These are phyloP conservation scores for Fusarium guadeloupense DNA, from an alignment of 2,329 filamentous ascomycete genomes.

Conservation along the genomic window DNA sequence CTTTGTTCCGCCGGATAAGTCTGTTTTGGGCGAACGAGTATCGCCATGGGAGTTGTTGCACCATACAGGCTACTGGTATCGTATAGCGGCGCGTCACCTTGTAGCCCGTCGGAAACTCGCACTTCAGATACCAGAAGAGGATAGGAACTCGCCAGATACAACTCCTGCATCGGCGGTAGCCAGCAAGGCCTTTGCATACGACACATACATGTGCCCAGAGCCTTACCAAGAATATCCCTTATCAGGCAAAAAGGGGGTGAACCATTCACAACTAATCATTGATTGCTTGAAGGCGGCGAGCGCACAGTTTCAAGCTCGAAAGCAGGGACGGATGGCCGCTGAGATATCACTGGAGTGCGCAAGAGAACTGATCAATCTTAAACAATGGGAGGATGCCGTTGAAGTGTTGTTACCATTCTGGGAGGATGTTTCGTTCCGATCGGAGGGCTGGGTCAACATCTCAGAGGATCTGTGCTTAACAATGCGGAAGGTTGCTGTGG, in stretches of 20 bases:
- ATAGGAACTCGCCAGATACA: constrained; percentile 59
- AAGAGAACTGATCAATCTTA: constrained; percentile 61
- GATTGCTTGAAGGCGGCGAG: constrained; percentile 61
- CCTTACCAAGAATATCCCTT: constrained; percentile 69
- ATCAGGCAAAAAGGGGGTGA: constrained; percentile 58
- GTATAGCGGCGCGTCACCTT: constrained; percentile 66
- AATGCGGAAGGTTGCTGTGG: constrained; percentile 65
- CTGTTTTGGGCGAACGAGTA: constrained; percentile 64
- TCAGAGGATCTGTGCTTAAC: constrained; percentile 69
- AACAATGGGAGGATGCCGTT: constrained; percentile 64
- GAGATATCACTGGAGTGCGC: constrained; percentile 67
- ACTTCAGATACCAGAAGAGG: constrained; percentile 66
- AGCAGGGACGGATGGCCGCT: constrained; percentile 62
- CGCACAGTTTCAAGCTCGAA: constrained; percentile 62
- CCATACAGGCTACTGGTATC: constrained; percentile 74
- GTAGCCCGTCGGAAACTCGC: constrained; percentile 63
- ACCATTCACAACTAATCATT: constrained; percentile 66
- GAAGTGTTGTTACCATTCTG: constrained; percentile 65
- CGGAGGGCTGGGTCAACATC: constrained; percentile 68
- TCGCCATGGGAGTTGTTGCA: constrained; percentile 72
- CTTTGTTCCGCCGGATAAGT: constrained; percentile 67
- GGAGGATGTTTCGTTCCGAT: constrained; percentile 64
- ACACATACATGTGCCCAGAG: constrained; percentile 73
- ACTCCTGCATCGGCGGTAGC: constrained; percentile 58
- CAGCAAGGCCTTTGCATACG: constrained; percentile 66